Base-by-base conservation (phyloP, 2,329 filamentous ascomycete genomes). In the Aspergillus quadricinctus region DNA sequence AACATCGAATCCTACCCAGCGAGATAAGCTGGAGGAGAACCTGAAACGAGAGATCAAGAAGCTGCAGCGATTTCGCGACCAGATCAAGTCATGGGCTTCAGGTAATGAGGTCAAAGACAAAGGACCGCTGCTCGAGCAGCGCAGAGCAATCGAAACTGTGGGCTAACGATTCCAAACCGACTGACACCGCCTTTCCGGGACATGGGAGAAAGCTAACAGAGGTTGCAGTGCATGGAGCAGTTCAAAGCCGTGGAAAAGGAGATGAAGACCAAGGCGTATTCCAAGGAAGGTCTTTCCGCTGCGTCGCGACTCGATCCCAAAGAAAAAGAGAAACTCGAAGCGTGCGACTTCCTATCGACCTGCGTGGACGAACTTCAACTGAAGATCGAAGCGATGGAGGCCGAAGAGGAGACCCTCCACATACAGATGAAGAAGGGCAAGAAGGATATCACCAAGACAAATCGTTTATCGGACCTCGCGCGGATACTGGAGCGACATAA, bases 191-290 rank as follows among this genome's bases (percentile, higher is more conserved):
- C 23, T 23, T 65, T 46, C 17, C 25, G 29, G 45, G 23, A 49
- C 28, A 46, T 27, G 48, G 46, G 49, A 27, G 37, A 48, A 43
- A 56, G 61, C 70, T 73, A 72, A 74, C 62, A 28, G 48, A 48
- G 49, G 53, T 52, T 50, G 52, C 63, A 78, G 72, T 77, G 74
- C 78, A 99, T 99, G 94, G 94, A 99, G 78, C 92, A 91, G 69
- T 99, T 99, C 84, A 99, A 99, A 80, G 93, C 92, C n/a, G 94
- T 99, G 53, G 94, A 99, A 77, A 99, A 99, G 81, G 94, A 96
- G 70, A 97, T 99, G 94, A 99, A 99, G 82, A 99, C 94, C 56
- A 99, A 99, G 77, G 94, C 94, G 59, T 99, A 96, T 78, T 97
- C 94, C 60, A 97, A 99, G 81, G 94, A 97, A 77, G 94, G 94